Conservation (phyloP, 495 filamentous ascomycete genomes). For the Penicillium tannophilum region DNA sequence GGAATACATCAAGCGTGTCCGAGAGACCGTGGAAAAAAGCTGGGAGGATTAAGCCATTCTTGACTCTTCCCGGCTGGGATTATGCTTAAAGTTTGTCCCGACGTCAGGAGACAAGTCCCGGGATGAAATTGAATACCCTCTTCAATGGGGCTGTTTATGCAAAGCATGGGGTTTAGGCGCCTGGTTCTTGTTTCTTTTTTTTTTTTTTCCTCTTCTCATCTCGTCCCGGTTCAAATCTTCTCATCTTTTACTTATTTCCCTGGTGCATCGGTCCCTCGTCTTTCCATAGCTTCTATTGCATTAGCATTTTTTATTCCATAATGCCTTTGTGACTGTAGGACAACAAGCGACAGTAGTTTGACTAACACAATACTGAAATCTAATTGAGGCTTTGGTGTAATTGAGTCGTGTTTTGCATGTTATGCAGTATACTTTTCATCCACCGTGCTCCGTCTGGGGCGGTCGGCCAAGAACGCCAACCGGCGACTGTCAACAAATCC, state of each 20-base stretch:
- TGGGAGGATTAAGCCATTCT: conserved; percentile 76
- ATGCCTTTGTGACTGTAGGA: not conserved
- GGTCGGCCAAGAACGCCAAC: conserved; percentile 23
- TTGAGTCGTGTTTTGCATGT: not conserved
- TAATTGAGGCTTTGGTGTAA: not conserved
- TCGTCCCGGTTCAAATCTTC: not conserved
- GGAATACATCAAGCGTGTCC: conserved; percentile 92
- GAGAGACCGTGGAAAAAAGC: conserved; percentile 98
- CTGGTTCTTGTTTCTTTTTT: conserved; percentile 28
- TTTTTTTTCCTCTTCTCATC: conserved; percentile 13
- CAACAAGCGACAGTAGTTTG: not conserved
- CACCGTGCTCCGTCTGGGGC: conserved; percentile 10
- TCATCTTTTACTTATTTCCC: conserved; percentile 5
- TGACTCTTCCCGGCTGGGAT: conserved; percentile 1
- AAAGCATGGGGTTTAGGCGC: conserved; percentile 52
- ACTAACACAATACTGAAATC: not conserved
- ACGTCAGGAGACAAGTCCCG: conserved; percentile 12
- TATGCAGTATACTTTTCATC: not conserved
- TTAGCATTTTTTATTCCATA: conserved; percentile 2
- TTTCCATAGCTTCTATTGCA: not conserved
- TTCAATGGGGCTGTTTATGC: conserved; percentile 34
- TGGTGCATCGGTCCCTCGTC: conserved; percentile 2
- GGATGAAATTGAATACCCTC: conserved; percentile 14
- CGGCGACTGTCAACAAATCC: conserved; percentile 25
- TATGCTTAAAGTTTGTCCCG: conserved; percentile 5